Evolutionary conservation across 306 rosid genomes (phyloP), one percentile per base, ranked within the genome.

Genomic region (Sicyos edulis): DNA sequence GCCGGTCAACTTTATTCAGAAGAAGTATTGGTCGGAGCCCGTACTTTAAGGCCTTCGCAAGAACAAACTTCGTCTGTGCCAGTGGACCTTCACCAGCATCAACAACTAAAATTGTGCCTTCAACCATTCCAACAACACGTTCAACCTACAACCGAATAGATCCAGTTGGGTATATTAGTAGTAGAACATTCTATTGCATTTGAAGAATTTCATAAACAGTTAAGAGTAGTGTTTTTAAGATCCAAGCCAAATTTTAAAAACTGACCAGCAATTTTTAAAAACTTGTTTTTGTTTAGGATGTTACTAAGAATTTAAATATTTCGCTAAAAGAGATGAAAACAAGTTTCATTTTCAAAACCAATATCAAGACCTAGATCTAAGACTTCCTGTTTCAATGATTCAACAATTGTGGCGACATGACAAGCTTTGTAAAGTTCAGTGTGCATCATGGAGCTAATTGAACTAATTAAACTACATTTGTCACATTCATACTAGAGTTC

Each of bases 81-180:
- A 93, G 90, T 45, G 99, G 99, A 72, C 99, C 99, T 80, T 93
- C 96, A 26, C 99, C 97, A 16, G 99, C 99, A 86, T 93, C 99
- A 73, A 93, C 97, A 70, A 93, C 99, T 84, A 93, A 80, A 84
- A 93, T 70, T 8, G 99, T 92, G 17, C 97, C 97, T 71, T 93
- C 97, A 74, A 93, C 99, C 97, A 93, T 93, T 68, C 97, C 96
- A 69, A 93, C 99, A 75, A 91, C 99, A 57, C 87, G 92, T 76
- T 93, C 99, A 77, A 91, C 99, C 99, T 91, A 70, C 40, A 54
- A 73, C 68, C 71, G 22, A 7, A 26, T 63, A 55, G 51, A 80
- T 15, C 67, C 19, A 75, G 37, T 56, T 20, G 57, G 13, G 72
- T 45, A 22, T 32, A 34, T 16, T 15, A 54, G 20, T 26, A 22